Percentiles rank a stretch among this genome's conserved stretches.
Evolutionary conservation across 129 eudicot species (phyloP).

Genomic region (Artemisia annua): DNA sequence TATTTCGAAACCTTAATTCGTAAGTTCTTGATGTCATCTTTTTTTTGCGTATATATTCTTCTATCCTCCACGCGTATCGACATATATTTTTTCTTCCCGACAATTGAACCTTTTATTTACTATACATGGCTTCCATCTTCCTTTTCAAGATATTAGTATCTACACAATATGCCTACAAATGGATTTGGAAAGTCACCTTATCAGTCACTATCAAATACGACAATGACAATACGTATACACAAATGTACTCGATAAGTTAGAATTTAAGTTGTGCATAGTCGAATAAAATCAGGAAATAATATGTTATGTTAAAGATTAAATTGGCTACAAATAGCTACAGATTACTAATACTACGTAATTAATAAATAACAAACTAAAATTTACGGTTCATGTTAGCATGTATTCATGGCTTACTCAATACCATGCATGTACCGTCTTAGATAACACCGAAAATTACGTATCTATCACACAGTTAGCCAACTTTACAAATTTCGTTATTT

Average conservation of each 20-base stretch:
- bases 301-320: too few relatives aligned
- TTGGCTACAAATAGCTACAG: too few relatives aligned
- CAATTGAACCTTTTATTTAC: conserved; percentile 11
- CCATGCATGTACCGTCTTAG: too few relatives aligned
- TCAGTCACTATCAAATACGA: background rate
- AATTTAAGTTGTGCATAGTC: background rate
- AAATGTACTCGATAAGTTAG: background rate
- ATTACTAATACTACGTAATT: too few relatives aligned
- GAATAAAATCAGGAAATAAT: too few relatives aligned
- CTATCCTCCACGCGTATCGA: conserved; percentile 12
- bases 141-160: background rate
- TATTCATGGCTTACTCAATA: too few relatives aligned
- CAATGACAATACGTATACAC: background rate
- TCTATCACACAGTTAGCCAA: too few relatives aligned
- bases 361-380: too few relatives aligned
- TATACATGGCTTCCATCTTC: conserved; percentile 12
- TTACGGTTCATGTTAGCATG: too few relatives aligned
- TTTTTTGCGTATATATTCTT: conserved; percentile 23
- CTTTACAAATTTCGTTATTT: too few relatives aligned
- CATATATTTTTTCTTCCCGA: conserved; percentile 10
- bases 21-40: conserved; percentile 50
- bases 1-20: conserved; percentile 57
- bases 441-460: too few relatives aligned
- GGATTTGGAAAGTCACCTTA: background rate
- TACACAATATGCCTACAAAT: conserved; percentile 1